These are phyloP conservation scores for Gloeophyllum trabeum DNA, from an alignment of 768 basidiomycete species.

Conservation along the genomic window DNA sequence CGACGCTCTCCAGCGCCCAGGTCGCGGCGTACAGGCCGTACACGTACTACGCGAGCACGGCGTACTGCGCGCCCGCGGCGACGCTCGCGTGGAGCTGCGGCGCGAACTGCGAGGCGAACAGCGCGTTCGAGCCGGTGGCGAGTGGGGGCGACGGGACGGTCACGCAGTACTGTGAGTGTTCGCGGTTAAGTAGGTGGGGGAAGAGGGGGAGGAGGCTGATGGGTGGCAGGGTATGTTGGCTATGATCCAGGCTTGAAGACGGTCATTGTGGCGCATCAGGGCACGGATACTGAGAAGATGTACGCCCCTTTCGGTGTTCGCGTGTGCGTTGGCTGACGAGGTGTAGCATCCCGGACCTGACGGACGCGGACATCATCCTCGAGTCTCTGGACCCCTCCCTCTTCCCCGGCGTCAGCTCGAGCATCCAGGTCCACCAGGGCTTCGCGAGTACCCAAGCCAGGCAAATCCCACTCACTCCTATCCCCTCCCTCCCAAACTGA, in stretches of 20 bases:
- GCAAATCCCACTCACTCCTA: background rate
- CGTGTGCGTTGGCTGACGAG: background rate
- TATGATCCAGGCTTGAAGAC: slow-evolving; percentile 38
- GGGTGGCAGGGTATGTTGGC: slow-evolving; percentile 38
- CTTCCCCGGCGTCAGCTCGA: slow-evolving; percentile 40
- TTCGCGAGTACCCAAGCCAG: slow-evolving; percentile 38
- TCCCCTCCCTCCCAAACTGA: background rate
- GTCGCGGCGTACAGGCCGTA: slow-evolving; percentile 18
- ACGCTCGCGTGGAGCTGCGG: slow-evolving; percentile 20
- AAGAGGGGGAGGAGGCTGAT: background rate
- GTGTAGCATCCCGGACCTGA: slow-evolving; percentile 29
- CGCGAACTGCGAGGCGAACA: slow-evolving; percentile 25
- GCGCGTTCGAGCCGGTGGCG: slow-evolving; percentile 26
- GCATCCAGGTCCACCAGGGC: slow-evolving; percentile 38
- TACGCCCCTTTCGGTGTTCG: too few relatives aligned
- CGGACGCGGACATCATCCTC: slow-evolving; percentile 32
- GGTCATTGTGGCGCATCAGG: slow-evolving; percentile 51
- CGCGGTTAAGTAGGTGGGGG: background rate
- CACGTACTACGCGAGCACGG: slow-evolving; percentile 19
- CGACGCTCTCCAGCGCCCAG: slow-evolving; percentile 11
- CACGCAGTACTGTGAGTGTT: slow-evolving; percentile 33
- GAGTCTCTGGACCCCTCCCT: slow-evolving; percentile 28
- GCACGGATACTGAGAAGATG: slow-evolving; percentile 47
- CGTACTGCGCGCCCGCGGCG: slow-evolving; percentile 17
- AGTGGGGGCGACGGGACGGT: slow-evolving; percentile 39